Conservation (phyloP, 2,329 filamentous ascomycete species). For the Nothopassalora personata region DNA sequence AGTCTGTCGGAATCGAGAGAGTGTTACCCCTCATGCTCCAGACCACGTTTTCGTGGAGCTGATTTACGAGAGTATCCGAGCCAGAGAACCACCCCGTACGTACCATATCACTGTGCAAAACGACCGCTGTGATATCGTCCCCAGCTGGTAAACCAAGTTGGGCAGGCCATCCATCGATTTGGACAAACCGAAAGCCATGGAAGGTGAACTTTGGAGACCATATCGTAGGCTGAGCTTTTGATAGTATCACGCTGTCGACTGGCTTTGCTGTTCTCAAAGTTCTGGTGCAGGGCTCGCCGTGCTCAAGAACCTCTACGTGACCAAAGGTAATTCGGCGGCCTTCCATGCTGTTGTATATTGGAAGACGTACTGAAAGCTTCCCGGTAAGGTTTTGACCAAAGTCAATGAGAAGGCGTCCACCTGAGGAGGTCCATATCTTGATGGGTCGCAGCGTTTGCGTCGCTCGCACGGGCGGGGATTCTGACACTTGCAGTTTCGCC, state of each 20-base stretch:
- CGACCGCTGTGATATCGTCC: slow-evolving; percentile 35
- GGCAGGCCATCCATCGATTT: slow-evolving; percentile 42
- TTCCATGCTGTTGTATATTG: slow-evolving; percentile 8
- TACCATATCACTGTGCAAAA: slow-evolving; percentile 51
- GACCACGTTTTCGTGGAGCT: slow-evolving; percentile 50
- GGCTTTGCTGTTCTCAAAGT: slow-evolving; percentile 44
- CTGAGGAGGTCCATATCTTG: no score
- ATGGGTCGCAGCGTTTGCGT: no score
- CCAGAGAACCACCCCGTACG: slow-evolving; percentile 48
- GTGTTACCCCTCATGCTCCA: slow-evolving; percentile 59
- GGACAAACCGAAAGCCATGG: slow-evolving; percentile 50
- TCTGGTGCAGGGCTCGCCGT: slow-evolving; percentile 38
- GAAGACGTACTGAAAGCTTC: slow-evolving; percentile 38
- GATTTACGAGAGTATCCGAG: slow-evolving; percentile 49
- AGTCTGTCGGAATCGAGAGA: slow-evolving; percentile 53
- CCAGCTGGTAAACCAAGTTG: slow-evolving; percentile 23
- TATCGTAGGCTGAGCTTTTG: slow-evolving; percentile 23
- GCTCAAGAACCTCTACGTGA: slow-evolving; percentile 54
- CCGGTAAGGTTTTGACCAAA: slow-evolving; percentile 58
- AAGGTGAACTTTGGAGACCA: slow-evolving; percentile 51
- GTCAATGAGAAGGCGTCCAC: slow-evolving; percentile 35
- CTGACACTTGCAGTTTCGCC: no score
- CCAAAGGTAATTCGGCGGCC: slow-evolving; percentile 38
- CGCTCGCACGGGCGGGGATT: no score
- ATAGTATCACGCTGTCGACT: slow-evolving; percentile 38